phyloP scores from a whole-genome alignment of 345 rosid species.

The Turritis glabra region DNA sequence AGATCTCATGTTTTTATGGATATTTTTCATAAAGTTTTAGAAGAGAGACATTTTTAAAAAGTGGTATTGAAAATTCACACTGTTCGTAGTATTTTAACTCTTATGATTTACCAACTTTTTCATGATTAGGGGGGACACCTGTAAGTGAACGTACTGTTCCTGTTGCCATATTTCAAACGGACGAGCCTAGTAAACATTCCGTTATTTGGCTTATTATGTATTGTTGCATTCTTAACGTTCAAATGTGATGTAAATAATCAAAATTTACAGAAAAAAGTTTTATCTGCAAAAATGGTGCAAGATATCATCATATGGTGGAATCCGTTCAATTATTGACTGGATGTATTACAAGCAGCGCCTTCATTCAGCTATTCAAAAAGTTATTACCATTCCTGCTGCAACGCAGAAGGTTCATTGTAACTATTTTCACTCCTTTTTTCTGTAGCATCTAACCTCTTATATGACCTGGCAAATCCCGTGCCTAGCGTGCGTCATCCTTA shows the following conservation, averaged over 20 bases:
- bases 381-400: slow-evolving; percentile 94
- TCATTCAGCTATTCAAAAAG: slow-evolving; percentile 83
- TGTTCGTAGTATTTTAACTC: too few species aligned
- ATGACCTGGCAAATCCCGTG: slow-evolving; percentile 71
- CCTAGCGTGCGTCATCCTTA: slow-evolving; percentile 93
- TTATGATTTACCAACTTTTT: too few species aligned
- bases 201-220: slow-evolving; percentile 21
- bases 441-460: slow-evolving; percentile 24
- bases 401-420: slow-evolving; percentile 79
- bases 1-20: too few species aligned
- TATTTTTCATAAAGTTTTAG: too few species aligned
- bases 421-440: slow-evolving; percentile 9
- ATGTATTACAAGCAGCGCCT: slow-evolving; percentile 92
- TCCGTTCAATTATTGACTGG: slow-evolving; percentile 89
- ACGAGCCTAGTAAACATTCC: slow-evolving; percentile 54
- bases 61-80: too few species aligned
- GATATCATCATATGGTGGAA: slow-evolving; percentile 59
- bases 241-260: not conserved
- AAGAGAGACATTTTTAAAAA: too few species aligned
- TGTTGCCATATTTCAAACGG: slow-evolving; percentile 86
- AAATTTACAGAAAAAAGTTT: slow-evolving; percentile 58
- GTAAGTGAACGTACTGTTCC: slow-evolving; percentile 99
- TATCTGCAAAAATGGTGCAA: slow-evolving; percentile 92
- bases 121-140: slow-evolving; percentile 96
- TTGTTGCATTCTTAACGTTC: slow-evolving; percentile 27